phyloP scores from a whole-genome alignment of 73 alveolate species.

The Breviolum minutum region DNA sequence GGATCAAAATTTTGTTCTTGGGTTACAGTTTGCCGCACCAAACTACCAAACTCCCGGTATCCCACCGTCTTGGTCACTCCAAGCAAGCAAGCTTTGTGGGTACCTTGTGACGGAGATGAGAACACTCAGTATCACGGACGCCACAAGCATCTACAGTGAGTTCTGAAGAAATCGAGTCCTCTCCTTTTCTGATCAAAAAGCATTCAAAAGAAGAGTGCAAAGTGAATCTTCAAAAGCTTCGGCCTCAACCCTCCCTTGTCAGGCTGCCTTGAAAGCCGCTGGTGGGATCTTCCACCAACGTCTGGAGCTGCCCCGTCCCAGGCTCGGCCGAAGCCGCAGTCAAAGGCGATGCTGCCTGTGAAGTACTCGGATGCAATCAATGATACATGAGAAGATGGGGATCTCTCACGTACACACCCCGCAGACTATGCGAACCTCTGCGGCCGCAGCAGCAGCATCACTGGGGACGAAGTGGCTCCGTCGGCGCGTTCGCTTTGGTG shows the following conservation, averaged over 20 bases:
- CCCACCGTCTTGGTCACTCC: slow-evolving; percentile 49
- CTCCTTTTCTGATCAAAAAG: no score
- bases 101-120: not conserved
- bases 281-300: not conserved
- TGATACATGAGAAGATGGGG: not conserved
- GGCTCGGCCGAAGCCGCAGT: not conserved
- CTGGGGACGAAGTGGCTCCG: slow-evolving; percentile 68
- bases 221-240: no score
- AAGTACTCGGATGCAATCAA: not conserved
- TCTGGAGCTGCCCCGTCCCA: not conserved
- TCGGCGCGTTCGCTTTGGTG: slow-evolving; percentile 64
- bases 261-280: not conserved
- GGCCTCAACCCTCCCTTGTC: not conserved
- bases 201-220: no score
- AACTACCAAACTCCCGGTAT: not conserved
- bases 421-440: not conserved
- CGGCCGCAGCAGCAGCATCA: slow-evolving; percentile 1
- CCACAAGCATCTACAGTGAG: no score
- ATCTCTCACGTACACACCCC: not conserved
- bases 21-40: not conserved
- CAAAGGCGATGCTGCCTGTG: not conserved
- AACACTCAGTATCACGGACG: no score
- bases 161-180: no score
- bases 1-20: no score
- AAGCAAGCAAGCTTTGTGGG: slow-evolving; percentile 22